Evolutionary conservation across 768 basidiomycete species (phyloP), one percentile per base, ranked within the genome.

Genomic region (Neoboletus subvelutipes): DNA sequence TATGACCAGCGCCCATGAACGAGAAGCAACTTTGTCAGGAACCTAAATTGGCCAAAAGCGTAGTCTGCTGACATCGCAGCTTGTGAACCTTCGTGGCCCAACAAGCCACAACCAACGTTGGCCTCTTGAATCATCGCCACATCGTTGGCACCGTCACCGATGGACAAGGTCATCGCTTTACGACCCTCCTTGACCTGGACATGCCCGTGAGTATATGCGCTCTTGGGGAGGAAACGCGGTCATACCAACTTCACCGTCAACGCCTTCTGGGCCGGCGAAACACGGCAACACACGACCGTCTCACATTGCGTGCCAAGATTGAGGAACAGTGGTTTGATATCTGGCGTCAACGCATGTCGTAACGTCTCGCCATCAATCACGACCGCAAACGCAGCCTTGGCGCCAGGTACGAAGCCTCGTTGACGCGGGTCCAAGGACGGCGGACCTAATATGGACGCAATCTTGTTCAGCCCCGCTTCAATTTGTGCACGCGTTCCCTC

Each of bases 61-160:
- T 97, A 98, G 70, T 98, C 96, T 7, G 96, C 96, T 5, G 94
- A 97, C 95, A 98, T 98, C 47, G 96, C 95, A 31, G 96, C 96
- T 72, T 98, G 96, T 22, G 94, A 95, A 49, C 96, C 96, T 71
- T 98, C 96, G 37, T 95, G 82, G 45, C 96, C 96, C 63, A 92
- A 83, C 28, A 98, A 77, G 22, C 96, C 96, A 67, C 94, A 92
- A 4, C 96, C 96, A 62, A 98, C 88, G 71, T 98, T 94, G n/a
- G 96, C 96, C 67, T 96, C 96, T 70, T 98, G 96, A 56, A 98
- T 98, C 96, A 98, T 98, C 7, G 95, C 94, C 24, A 98, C 96
- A 67, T 98, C 96, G 67, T 98, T 98, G 17, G 96, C 96, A 53
- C 93, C 94, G 65, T 98, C 96, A 11, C 96, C 96, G 52, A 99